phyloP scores from a whole-genome alignment of 108 stramenopile genomes.

The Nitzschia sp. region DNA sequence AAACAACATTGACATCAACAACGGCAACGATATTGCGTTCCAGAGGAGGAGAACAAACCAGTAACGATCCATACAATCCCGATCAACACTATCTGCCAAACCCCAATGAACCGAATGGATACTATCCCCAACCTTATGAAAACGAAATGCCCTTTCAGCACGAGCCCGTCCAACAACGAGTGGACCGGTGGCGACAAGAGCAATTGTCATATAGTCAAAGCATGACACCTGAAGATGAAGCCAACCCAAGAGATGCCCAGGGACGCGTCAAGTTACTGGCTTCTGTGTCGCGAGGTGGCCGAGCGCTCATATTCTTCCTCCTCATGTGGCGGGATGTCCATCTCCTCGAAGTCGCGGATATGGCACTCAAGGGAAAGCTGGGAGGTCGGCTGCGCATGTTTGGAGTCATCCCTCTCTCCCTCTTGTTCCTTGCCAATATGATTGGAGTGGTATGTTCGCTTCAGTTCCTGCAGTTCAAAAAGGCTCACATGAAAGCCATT shows the following conservation, averaged over 20 bases:
- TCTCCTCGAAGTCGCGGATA: constrained; percentile 80
- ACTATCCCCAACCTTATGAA: neutral
- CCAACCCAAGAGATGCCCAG: constrained; percentile 55
- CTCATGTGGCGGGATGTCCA: constrained; percentile 84
- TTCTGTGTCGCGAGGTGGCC: constrained; percentile 68
- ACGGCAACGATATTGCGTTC: no score
- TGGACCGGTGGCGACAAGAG: constrained; percentile 63
- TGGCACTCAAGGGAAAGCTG: constrained; percentile 39
- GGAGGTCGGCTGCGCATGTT: constrained; percentile 25
- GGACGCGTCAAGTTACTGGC: constrained; percentile 75
- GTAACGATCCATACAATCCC: constrained; percentile 1
- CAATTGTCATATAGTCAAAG: constrained; percentile 46
- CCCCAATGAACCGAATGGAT: neutral
- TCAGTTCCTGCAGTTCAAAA: constrained; percentile 47
- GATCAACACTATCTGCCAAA: neutral
- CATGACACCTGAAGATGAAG: constrained; percentile 30
- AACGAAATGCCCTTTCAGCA: constrained; percentile 26
- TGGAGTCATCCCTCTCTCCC: constrained; percentile 46
- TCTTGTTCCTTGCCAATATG: constrained; percentile 77
- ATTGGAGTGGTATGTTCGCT: constrained; percentile 64
- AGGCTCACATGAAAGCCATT: constrained; percentile 79
- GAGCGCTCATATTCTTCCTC: constrained; percentile 77
- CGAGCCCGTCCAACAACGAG: constrained; percentile 78
- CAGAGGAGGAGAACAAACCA: neutral
- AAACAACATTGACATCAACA: no score